A percentile compares a stretch with the other conserved stretches of the same genome.
phyloP scores from a whole-genome alignment of 495 filamentous ascomycete species.

The Neurospora tetraspora region DNA sequence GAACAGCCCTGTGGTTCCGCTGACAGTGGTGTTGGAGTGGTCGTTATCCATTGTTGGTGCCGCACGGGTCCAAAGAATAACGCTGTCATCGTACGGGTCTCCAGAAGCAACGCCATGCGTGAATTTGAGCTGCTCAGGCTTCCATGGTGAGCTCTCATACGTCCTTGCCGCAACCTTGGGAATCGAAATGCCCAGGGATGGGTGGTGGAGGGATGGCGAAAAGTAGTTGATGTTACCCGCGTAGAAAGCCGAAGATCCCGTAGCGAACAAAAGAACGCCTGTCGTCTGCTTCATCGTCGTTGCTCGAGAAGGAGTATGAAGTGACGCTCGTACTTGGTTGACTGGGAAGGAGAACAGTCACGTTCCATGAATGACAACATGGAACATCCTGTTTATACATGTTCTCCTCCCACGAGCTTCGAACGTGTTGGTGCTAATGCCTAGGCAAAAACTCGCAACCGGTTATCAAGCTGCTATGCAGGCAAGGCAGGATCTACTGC shows the following conservation, averaged over 20 bases:
- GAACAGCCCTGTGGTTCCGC: constrained; percentile 44
- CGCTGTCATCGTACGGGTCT: constrained; percentile 52
- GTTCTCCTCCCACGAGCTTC: neutral
- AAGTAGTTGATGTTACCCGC: constrained; percentile 48
- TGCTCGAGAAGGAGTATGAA: neutral
- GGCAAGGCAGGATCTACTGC: neutral
- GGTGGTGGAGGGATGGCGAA: constrained; percentile 49
- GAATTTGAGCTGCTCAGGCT: constrained; percentile 42
- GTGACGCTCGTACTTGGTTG: neutral
- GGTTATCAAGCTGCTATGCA: neutral
- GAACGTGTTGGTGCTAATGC: neutral
- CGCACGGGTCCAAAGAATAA: constrained; percentile 62
- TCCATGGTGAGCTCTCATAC: constrained; percentile 25
- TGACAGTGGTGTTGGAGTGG: constrained; percentile 44
- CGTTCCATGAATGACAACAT: neutral
- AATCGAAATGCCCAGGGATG: constrained; percentile 44
- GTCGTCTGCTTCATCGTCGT: neutral
- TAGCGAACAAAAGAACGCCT: neutral
- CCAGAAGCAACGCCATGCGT: constrained; percentile 64
- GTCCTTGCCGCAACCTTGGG: constrained; percentile 30
- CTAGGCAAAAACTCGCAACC: neutral
- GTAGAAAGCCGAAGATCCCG: constrained; percentile 17
- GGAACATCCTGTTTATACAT: neutral
- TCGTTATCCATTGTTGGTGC: constrained; percentile 46
- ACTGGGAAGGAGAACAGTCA: neutral